These are phyloP conservation scores for Arthrobotrys megalospora DNA, from an alignment of 2,329 filamentous ascomycete species.

Conservation along the genomic window DNA sequence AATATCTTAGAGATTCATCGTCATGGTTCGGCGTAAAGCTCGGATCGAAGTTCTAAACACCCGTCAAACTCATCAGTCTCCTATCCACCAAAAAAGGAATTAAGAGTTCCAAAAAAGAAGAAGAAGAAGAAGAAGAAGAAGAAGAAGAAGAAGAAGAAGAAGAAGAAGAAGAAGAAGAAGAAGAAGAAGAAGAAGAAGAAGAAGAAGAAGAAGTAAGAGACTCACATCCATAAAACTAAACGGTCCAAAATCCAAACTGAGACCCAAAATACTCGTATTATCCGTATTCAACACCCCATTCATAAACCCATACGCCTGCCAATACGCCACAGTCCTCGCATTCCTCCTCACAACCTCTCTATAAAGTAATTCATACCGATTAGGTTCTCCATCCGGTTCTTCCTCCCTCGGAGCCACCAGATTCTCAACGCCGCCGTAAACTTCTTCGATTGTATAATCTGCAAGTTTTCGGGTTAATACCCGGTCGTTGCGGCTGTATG, in stretches of 20 bases:
- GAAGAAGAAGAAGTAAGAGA: no score
- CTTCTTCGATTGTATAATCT: slow-evolving; percentile 87
- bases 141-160: no score
- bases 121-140: no score
- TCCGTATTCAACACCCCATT: slow-evolving; percentile 98
- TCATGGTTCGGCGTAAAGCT: slow-evolving; percentile 97
- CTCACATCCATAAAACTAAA: slow-evolving; percentile 93
- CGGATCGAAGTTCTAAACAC: slow-evolving; percentile 83
- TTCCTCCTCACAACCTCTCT: slow-evolving; percentile 89
- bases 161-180: no score
- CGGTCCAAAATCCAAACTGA: slow-evolving; percentile 94
- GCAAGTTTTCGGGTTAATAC: slow-evolving; percentile 80
- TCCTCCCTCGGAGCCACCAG: slow-evolving; percentile 73
- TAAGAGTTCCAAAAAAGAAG: neutral
- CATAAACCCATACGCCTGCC: slow-evolving; percentile 99
- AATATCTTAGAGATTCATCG: slow-evolving; percentile 87
- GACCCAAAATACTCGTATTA: slow-evolving; percentile 90
- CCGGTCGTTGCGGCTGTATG: slow-evolving; percentile 84
- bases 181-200: no score
- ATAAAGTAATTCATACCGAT: slow-evolving; percentile 88
- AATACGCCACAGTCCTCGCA: slow-evolving; percentile 87
- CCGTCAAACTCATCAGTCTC: neutral
- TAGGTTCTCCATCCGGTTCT: slow-evolving; percentile 79
- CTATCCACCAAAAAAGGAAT: neutral
- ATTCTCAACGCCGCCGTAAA: slow-evolving; percentile 76